A percentile compares a stretch with the other conserved stretches of the same genome.
phyloP scores from a whole-genome alignment of 2,329 filamentous ascomycete species.

The Ilyonectria destructans region DNA sequence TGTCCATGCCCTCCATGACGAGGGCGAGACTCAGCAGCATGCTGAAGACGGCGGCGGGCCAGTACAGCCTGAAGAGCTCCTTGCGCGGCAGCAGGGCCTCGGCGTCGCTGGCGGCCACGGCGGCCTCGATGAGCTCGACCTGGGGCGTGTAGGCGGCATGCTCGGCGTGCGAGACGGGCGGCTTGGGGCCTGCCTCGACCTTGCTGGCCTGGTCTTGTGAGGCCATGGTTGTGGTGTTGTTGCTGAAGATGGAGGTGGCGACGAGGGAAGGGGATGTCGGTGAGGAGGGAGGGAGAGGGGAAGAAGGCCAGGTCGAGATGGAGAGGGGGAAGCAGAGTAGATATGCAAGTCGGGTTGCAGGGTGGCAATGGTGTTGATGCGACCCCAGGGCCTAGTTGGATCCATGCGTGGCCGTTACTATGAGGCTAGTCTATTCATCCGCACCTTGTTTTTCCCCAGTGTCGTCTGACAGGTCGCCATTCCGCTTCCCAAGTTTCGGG shows the following conservation, averaged over 20 bases:
- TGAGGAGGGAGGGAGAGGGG: neutral
- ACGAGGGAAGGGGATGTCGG: neutral
- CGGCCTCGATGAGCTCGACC: conserved; percentile 54
- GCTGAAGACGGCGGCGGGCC: conserved; percentile 50
- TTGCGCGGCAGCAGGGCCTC: conserved; percentile 51
- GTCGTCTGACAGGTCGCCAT: no score
- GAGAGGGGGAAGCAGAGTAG: conserved; percentile 7
- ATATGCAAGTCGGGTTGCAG: conserved; percentile 39
- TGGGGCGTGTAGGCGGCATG: conserved; percentile 45
- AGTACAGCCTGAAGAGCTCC: conserved; percentile 52
- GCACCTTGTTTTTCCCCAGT: neutral
- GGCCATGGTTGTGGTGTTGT: conserved; percentile 30
- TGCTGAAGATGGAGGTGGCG: neutral
- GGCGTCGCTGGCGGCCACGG: conserved; percentile 49
- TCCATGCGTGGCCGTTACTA: no score
- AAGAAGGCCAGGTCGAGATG: neutral
- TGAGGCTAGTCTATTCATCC: neutral
- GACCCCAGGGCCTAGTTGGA: neutral
- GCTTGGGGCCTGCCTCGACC: conserved; percentile 35
- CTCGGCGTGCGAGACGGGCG: conserved; percentile 44
- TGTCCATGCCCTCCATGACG: conserved; percentile 61
- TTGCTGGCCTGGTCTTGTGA: conserved; percentile 30
- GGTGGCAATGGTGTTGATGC: conserved; percentile 15
- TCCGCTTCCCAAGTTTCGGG: no score
- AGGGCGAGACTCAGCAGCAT: conserved; percentile 54